Conservation (phyloP, 768 basidiomycete species). For the Macrolepiota fuliginosa region DNA sequence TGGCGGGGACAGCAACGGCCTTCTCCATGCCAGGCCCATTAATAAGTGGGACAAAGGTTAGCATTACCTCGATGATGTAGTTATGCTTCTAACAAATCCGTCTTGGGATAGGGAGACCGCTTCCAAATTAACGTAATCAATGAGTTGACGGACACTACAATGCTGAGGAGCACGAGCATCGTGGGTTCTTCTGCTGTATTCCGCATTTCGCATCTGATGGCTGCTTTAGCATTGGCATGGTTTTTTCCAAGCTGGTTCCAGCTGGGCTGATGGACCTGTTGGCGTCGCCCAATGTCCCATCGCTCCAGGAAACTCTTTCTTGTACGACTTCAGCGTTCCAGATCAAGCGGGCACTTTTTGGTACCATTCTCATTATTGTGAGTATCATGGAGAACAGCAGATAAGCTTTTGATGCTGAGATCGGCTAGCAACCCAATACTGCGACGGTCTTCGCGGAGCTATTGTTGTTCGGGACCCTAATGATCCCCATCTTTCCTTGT, state of each 20-base stretch:
- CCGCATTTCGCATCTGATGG: not conserved
- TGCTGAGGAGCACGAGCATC: conserved; percentile 49
- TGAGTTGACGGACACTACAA: conserved; percentile 41
- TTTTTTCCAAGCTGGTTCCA: conserved; percentile 32
- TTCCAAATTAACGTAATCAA: conserved; percentile 49
- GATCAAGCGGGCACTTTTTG: conserved; percentile 46
- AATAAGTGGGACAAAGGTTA: conserved; percentile 28
- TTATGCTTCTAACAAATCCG: not conserved
- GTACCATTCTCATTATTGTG: conserved; percentile 35
- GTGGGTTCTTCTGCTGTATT: conserved; percentile 27
- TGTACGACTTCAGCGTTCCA: conserved; percentile 34
- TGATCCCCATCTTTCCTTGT: conserved; percentile 30
- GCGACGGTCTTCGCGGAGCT: conserved; percentile 52
- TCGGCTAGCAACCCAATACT: conserved; percentile 44
- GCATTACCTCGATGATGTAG: not conserved
- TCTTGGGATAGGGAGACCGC: conserved; percentile 31
- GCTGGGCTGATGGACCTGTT: conserved; percentile 40
- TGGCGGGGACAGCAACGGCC: conserved; percentile 24
- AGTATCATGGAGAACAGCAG: conserved; percentile 15
- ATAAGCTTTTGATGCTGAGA: conserved; percentile 16
- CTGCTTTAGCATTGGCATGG: conserved; percentile 44
- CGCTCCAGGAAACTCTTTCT: conserved; percentile 33
- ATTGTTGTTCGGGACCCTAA: conserved; percentile 42
- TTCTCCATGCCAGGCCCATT: conserved; percentile 28
- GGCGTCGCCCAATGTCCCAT: conserved; percentile 43